Evolutionary conservation across 108 stramenopile species (phyloP).

Genomic region (Nitzschia sp.): DNA sequence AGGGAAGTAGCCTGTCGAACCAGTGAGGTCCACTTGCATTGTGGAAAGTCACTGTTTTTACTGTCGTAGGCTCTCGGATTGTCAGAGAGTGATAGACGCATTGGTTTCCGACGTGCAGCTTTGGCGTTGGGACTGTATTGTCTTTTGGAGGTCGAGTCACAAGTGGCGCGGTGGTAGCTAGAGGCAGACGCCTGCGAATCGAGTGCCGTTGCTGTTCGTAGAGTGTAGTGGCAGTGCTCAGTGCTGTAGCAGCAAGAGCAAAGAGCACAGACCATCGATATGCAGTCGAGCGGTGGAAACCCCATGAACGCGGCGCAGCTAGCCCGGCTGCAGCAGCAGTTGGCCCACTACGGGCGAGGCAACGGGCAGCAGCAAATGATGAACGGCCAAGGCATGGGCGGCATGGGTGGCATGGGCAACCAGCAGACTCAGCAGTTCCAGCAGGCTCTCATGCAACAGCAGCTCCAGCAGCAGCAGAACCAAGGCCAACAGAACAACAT

Average conservation of each 20-base stretch:
- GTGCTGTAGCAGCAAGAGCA: no score
- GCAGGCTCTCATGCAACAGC: conserved; percentile 29
- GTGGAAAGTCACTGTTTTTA: no score
- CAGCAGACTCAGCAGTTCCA: conserved; percentile 34
- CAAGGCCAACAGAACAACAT: conserved; percentile 24
- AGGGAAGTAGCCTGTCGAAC: no score
- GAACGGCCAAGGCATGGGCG: conserved; percentile 31
- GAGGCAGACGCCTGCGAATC: background rate
- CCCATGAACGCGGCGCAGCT: conserved; percentile 37
- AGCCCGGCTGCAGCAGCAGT: conserved; percentile 37
- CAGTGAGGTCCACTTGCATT: no score
- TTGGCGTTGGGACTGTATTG: no score
- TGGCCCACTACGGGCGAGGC: conserved; percentile 33
- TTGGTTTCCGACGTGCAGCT: no score
- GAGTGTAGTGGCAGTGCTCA: no score
- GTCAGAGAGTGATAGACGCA: no score
- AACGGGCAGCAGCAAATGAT: conserved; percentile 29
- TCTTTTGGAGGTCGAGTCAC: no score
- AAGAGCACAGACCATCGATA: background rate
- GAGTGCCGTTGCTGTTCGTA: no score
- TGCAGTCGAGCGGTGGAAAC: conserved; percentile 22
- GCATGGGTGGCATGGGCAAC: conserved; percentile 36
- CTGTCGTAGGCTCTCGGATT: no score
- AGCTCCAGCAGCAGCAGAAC: conserved; percentile 33
- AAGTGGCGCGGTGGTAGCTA: no score